These are phyloP conservation scores for Coniochaeta pulveracea DNA, from an alignment of 2,329 filamentous ascomycete genomes.

Conservation along the genomic window DNA sequence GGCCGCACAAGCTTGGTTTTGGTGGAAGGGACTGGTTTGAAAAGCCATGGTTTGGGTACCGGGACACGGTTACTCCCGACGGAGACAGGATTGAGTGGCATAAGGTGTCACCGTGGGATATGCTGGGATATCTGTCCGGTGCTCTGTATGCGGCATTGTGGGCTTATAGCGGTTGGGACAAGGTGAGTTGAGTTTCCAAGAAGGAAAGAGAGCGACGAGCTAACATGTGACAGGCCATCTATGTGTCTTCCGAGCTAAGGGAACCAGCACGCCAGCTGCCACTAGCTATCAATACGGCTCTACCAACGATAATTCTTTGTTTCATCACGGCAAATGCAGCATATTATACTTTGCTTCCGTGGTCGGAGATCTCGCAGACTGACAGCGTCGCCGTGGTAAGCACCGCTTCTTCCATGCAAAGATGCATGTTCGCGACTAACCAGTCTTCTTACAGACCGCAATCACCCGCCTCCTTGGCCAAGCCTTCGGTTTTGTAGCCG, in stretches of 20 bases:
- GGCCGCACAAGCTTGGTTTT: conserved; percentile 21
- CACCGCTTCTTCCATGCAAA: conserved; percentile 5
- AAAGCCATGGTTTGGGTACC: conserved; percentile 42
- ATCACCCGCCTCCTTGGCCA: conserved; percentile 42
- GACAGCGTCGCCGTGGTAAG: conserved; percentile 53
- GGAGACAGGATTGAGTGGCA: conserved; percentile 37
- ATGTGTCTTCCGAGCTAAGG: conserved; percentile 41
- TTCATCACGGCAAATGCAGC: conserved; percentile 49
- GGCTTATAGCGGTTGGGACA: conserved; percentile 58
- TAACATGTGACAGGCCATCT: conserved; percentile 32
- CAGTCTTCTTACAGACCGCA: conserved; percentile 29
- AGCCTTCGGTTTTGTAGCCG: conserved; percentile 39
- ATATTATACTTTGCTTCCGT: conserved; percentile 52
- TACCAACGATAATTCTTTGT: conserved; percentile 46
- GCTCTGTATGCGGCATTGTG: conserved; percentile 52
- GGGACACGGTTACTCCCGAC: conserved; percentile 37
- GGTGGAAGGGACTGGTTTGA: conserved; percentile 39
- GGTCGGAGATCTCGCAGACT: conserved; percentile 43
- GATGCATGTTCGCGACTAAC: conserved; percentile 5
- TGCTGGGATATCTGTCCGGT: conserved; percentile 46
- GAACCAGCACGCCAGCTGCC: conserved; percentile 42
- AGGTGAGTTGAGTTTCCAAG: conserved; percentile 26
- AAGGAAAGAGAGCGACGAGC: background rate
- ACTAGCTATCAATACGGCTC: conserved; percentile 48
- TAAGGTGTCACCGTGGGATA: conserved; percentile 39